Base-by-base conservation (phyloP, 163 green algal species). In the Chlorella variabilis region DNA sequence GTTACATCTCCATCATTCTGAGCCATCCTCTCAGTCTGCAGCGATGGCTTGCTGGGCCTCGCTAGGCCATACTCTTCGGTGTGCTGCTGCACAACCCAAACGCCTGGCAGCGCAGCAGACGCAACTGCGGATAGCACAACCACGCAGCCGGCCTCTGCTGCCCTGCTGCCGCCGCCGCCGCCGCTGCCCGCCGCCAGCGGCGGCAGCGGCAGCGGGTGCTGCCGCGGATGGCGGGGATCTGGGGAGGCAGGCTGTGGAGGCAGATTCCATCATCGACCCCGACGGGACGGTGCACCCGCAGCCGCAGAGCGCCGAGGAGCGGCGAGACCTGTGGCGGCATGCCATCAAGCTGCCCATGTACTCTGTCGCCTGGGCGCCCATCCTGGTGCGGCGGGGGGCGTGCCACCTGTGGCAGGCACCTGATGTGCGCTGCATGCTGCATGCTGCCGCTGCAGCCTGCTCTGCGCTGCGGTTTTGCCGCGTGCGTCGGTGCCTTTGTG, bases 281-380 rank as follows among this genome's bases (percentile, higher is more conserved):
- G 83, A 87, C 41, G 83, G 83, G 23, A 65, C 67, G 9, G 41
- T 87, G 13, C 36, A 2, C 18, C 15, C 59, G 62, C 51, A 69
- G 48, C 77, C 77, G 61, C 51, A 68, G 31, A 81, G 51, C n/a
- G 63, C 31, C 5, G 56, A 84, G 71, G 77, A 87, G 25, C 74
- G 71, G 20, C 25, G 31, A 31, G 54, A 77, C 29, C 89, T 98
- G 27, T 97, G 94, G 95, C 89, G 91, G 71, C 85, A 81, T 20
- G 95, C 95, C 17, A 92, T 97, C 59, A 99, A 99, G 87, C 89
- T 90, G 13, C 95, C 95, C 49, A 98, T 99, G 92, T 99, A 98
- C 85, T 95, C 94, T 7, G 95, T 99, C 1, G 93, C 90, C 23
- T 82, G 96, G 39, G 88, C 95, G 11, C 96, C 96, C 31, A 90